These are phyloP conservation scores for Exophiala bonariae DNA, from an alignment of 2,329 filamentous ascomycete species.

Conservation along the genomic window DNA sequence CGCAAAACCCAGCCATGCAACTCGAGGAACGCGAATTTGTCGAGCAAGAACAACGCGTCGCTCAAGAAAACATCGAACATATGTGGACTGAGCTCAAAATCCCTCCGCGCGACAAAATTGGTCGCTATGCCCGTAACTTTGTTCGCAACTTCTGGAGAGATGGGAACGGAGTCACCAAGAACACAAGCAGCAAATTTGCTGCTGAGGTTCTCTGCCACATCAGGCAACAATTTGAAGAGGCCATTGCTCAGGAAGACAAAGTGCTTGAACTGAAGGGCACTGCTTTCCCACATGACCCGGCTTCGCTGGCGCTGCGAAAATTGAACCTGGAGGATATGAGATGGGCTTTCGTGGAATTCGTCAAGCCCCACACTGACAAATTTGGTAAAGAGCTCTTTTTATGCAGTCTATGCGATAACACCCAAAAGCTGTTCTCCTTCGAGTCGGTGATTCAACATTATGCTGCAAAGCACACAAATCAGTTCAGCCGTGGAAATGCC, in stretches of 20 bases:
- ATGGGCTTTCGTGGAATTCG: slow-evolving; percentile 76
- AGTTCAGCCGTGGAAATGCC: slow-evolving; percentile 68
- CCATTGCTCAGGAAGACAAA: slow-evolving; percentile 56
- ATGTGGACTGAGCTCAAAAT: slow-evolving; percentile 72
- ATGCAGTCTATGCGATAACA: slow-evolving; percentile 68
- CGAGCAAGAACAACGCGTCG: slow-evolving; percentile 51
- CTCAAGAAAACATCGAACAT: slow-evolving; percentile 62
- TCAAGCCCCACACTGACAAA: slow-evolving; percentile 67
- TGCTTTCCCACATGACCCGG: slow-evolving; percentile 48
- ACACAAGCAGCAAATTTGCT: slow-evolving; percentile 68
- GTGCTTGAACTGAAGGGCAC: slow-evolving; percentile 47
- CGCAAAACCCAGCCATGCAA: slow-evolving; percentile 32
- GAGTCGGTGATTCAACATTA: slow-evolving; percentile 81
- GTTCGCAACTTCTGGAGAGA: slow-evolving; percentile 66
- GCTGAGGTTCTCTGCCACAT: slow-evolving; percentile 69
- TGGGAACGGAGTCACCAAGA: slow-evolving; percentile 63
- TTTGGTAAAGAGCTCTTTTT: slow-evolving; percentile 72
- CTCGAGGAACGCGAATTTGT: slow-evolving; percentile 49
- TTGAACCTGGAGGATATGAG: slow-evolving; percentile 83
- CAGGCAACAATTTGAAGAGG: slow-evolving; percentile 65
- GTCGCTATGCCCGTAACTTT: slow-evolving; percentile 67
- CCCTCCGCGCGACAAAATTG: slow-evolving; percentile 65
- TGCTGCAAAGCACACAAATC: slow-evolving; percentile 74
- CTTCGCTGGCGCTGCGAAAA: slow-evolving; percentile 50
- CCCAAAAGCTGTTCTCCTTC: slow-evolving; percentile 69